Conservation (phyloP, 1,284 basidiomycete species). For the Sanguinoderma infundibulare region DNA sequence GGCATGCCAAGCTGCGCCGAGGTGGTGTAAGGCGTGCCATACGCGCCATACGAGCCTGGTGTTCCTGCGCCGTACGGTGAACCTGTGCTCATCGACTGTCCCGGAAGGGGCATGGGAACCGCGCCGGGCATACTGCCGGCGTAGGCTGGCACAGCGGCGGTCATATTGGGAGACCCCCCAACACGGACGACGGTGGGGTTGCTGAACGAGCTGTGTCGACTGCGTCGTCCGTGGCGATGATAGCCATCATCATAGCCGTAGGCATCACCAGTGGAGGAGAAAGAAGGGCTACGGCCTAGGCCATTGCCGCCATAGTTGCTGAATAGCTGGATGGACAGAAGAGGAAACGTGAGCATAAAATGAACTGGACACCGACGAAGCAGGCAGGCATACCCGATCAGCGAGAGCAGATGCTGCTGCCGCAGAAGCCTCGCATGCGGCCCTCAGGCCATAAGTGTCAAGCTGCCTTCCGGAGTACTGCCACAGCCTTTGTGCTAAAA, state of each 20-base stretch:
- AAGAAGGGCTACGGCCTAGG: conserved; percentile 14
- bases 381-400: conserved; percentile 9
- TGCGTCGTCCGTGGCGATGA: conserved; percentile 12
- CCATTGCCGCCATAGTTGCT: conserved; percentile 3
- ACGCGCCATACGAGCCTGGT: conserved; percentile 20
- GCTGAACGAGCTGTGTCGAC: conserved; percentile 22
- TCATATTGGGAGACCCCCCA: conserved; percentile 13
- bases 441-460: conserved; percentile 18
- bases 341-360: not conserved
- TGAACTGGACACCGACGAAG: not conserved
- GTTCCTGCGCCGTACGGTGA: conserved; percentile 16
- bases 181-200: conserved; percentile 20
- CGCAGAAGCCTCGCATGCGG: conserved; percentile 20
- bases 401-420: conserved; percentile 12
- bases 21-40: conserved; percentile 7
- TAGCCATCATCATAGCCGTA: conserved; percentile 24
- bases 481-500: conserved; percentile 22
- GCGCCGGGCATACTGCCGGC: not conserved
- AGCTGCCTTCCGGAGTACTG: conserved; percentile 17
- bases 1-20: conserved; percentile 9
- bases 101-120: conserved; percentile 20
- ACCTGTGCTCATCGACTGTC: conserved; percentile 8
- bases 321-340: conserved; percentile 11
- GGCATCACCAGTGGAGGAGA: conserved; percentile 13
- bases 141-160: conserved; percentile 7